These are phyloP conservation scores for Phialemoniopsis sp. DNA, from an alignment of 2,329 filamentous ascomycete genomes.

Conservation along the genomic window DNA sequence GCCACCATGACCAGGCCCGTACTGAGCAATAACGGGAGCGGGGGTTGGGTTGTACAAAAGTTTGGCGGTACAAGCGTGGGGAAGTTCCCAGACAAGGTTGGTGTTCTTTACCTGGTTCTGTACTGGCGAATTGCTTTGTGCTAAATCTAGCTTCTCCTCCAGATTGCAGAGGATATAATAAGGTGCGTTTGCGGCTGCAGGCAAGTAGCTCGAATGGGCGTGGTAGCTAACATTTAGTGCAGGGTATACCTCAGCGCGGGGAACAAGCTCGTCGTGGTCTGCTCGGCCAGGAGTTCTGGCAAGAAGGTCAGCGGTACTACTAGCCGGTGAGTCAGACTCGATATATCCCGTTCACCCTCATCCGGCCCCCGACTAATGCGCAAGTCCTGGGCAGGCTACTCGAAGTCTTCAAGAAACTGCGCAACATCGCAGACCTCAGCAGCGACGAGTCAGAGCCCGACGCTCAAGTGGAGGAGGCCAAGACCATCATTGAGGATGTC, in stretches of 20 bases:
- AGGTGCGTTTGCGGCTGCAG: conserved; percentile 32
- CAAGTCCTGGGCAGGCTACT: conserved; percentile 39
- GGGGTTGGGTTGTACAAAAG: conserved; percentile 85
- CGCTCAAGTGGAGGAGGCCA: conserved; percentile 59
- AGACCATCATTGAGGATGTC: conserved; percentile 74
- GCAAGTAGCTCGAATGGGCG: background rate
- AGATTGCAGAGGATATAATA: conserved; percentile 68
- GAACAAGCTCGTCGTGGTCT: conserved; percentile 85
- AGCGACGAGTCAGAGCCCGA: conserved; percentile 48
- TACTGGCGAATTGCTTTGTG: background rate
- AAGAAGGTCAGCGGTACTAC: conserved; percentile 95
- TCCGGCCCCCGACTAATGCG: conserved; percentile 6
- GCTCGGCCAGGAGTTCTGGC: conserved; percentile 89
- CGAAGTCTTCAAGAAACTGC: conserved; percentile 55
- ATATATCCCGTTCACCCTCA: too few relatives aligned
- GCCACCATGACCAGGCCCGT: conserved; percentile 14
- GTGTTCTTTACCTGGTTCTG: conserved; percentile 21
- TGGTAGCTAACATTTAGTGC: conserved; percentile 11
- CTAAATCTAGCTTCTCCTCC: too few relatives aligned
- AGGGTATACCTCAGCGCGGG: conserved; percentile 55
- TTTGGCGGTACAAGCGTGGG: conserved; percentile 94
- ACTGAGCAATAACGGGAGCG: conserved; percentile 21
- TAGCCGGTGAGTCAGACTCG: conserved; percentile 71
- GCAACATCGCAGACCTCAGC: conserved; percentile 34
- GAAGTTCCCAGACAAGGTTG: conserved; percentile 71